Evolutionary conservation across 2,329 filamentous ascomycete species (phyloP).

Genomic region (Apiospora marii): DNA sequence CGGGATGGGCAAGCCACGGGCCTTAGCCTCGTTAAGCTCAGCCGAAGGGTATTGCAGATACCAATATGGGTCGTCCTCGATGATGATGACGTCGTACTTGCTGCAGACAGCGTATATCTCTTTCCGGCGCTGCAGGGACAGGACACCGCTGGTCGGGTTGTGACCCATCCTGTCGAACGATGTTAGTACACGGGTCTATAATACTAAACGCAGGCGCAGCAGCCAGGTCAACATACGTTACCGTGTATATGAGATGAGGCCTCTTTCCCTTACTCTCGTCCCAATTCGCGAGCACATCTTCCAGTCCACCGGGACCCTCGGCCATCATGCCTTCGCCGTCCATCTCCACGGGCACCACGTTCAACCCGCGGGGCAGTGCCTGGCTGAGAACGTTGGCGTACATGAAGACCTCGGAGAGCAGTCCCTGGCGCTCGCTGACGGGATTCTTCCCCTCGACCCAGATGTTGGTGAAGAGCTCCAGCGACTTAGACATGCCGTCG

Average conservation of each 20-base stretch:
- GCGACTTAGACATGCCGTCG: slow-evolving; percentile 81
- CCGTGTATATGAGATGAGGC: slow-evolving; percentile 88
- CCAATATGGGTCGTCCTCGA: slow-evolving; percentile 97
- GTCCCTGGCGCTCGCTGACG: slow-evolving; percentile 73
- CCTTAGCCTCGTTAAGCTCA: slow-evolving; percentile 57
- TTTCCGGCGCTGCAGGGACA: slow-evolving; percentile 76
- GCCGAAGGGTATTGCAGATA: slow-evolving; percentile 88
- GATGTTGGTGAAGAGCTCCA: slow-evolving; percentile 78
- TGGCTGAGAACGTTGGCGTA: slow-evolving; percentile 81
- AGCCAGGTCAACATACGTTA: slow-evolving; percentile 69
- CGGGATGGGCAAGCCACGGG: slow-evolving; percentile 48
- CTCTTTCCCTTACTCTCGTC: slow-evolving; percentile 75
- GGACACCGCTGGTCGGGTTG: slow-evolving; percentile 82
- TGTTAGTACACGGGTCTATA: not conserved
- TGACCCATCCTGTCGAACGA: slow-evolving; percentile 73
- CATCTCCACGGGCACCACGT: slow-evolving; percentile 76
- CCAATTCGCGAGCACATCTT: slow-evolving; percentile 85
- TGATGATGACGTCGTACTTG: slow-evolving; percentile 86
- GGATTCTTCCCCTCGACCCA: slow-evolving; percentile 77
- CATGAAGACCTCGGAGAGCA: slow-evolving; percentile 81
- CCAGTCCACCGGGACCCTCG: slow-evolving; percentile 74
- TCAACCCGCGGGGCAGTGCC: slow-evolving; percentile 72
- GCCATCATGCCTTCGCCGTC: slow-evolving; percentile 84
- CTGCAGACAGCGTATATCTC: slow-evolving; percentile 83
- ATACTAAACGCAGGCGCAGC: not conserved